Evolutionary conservation across 2,329 filamentous ascomycete species (phyloP).

Genomic region (Aphanocladium album): DNA sequence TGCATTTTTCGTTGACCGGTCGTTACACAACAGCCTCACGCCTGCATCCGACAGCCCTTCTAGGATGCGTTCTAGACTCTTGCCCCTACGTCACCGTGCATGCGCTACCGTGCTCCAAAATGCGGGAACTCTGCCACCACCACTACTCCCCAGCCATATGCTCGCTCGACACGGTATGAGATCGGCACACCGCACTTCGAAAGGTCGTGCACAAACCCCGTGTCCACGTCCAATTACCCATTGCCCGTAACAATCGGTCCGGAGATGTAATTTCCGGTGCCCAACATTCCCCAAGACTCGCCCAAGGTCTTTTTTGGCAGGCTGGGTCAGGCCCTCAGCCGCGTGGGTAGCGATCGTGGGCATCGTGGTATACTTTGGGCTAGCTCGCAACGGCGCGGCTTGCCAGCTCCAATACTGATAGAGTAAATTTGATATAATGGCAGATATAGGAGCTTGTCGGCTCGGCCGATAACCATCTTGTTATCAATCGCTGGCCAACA

Average conservation of each 20-base stretch:
- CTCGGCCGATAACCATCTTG: no score
- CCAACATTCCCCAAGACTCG: background rate
- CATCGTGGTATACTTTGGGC: no score
- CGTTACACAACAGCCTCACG: conserved; percentile 1
- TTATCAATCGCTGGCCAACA: no score
- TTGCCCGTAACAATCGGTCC: background rate
- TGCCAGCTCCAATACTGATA: no score
- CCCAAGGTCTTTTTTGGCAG: background rate
- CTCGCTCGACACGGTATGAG: background rate
- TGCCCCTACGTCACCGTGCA: conserved; percentile 7
- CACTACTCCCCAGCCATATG: background rate
- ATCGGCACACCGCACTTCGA: conserved; percentile 8
- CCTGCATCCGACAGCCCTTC: conserved; percentile 3
- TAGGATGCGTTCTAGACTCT: conserved; percentile 9
- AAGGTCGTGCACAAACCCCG: background rate
- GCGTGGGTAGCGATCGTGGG: no score
- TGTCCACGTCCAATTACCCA: conserved; percentile 1
- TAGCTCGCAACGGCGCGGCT: no score
- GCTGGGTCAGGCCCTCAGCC: conserved; percentile 13
- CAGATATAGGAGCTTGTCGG: no score
- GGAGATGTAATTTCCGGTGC: conserved; percentile 3
- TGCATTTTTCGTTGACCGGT: conserved; percentile 2
- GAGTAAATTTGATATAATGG: no score
- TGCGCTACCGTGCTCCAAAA: conserved; percentile 1
- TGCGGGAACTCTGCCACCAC: conserved; percentile 6